Evolutionary conservation across 257 asterid species (phyloP), one percentile per base, ranked within the genome.

Genomic region (Eustoma russellianum): DNA sequence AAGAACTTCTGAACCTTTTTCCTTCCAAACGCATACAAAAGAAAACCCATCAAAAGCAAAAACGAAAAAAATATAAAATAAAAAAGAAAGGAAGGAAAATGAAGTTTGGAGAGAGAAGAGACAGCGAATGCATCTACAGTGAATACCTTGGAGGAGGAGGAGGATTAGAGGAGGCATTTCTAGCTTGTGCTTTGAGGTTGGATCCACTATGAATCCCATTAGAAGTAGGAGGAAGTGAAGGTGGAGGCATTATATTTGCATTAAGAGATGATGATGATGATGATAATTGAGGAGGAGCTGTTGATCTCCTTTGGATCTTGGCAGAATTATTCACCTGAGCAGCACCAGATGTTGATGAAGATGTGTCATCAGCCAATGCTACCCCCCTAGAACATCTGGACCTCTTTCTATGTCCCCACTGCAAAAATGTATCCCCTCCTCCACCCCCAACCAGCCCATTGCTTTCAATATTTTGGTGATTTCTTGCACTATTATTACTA

Each of bases 321-420:
- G 56, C 55, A 4, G 67, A 57, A 2, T 59, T 54, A 24, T 47
- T 17, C 35, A n/a, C 62, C 48, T 48, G 56, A 57, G 13, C 58
- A 11, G 64, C 52, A 57, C 16, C 60, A 11, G 64, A 68, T 50
- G 68, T 46, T 12, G 68, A 62, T 50, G 68, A 61, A 56, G 68
- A 67, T 38, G 68, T 56, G 33, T 68, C 73, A 51, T 68, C 73
- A 4, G 68, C 34, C 70, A 70, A 71, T 57, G 63, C 71, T 70
- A 15, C 74, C 73, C 52, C 80, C 64, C 83, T 83, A 10, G 81
- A 79, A 63, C 90, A 86, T 56, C 95, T 73, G 53, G 81, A 71
- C 74, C 90, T 83, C 82, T 86, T 86, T 45, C 88, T 74, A 52
- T 80, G 86, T 51, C 95, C 95, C 95, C 95, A 86, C 74, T 86